Base-by-base conservation (phyloP, 805 yeast species). In the Cyberlindnera subsufficiens region DNA sequence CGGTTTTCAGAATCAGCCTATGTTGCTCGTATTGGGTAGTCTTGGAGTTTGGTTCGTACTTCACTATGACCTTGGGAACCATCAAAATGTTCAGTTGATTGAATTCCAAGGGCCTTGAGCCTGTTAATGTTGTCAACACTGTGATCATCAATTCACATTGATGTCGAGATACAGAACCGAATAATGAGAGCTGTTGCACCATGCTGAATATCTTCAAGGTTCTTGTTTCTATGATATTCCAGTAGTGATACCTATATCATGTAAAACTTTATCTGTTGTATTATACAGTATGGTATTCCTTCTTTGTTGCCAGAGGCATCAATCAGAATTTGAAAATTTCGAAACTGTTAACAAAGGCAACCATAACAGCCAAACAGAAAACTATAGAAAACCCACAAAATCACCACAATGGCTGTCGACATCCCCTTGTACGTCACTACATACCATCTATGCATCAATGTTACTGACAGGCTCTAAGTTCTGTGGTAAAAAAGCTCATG, bases 401-500 rank as follows among this genome's bases (percentile, higher is more conserved):
- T n/a, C 20, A 13, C 17, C 25, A 46, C 19, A 42, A 56, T 56
- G 59, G 53, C 60, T 11, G 55, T 51, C 29, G 59, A 56, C 41
- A 53, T 56, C 32, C 60, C 60, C 34, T 42, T 44, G 60, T 56
- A 37, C 22, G 60, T 50, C 2, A 13, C 22, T 6, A 14, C 16
- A 30, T 19, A 6, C 32, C 18, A n/a, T 7, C 13, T 14, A 22
- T 25, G 8, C 5, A 4, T 9, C 7, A 16, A 3, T 25, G n/a
- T 15, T 32, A 37, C 43, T 42, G 36, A 37, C 39, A 22, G 18
- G 18, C 17, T 19, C 11, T 7, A 50, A 80, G 85, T 51, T 61
- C 77, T 18, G 93, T 85, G 42, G 65, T 85, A 32, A 72, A 70
- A 49, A 86, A 85, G 63, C 74, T 86, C 44, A 71, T 84, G 63